Evolutionary conservation across 768 basidiomycete genomes (phyloP).

Genomic region (Leccinum fibrillosum): DNA sequence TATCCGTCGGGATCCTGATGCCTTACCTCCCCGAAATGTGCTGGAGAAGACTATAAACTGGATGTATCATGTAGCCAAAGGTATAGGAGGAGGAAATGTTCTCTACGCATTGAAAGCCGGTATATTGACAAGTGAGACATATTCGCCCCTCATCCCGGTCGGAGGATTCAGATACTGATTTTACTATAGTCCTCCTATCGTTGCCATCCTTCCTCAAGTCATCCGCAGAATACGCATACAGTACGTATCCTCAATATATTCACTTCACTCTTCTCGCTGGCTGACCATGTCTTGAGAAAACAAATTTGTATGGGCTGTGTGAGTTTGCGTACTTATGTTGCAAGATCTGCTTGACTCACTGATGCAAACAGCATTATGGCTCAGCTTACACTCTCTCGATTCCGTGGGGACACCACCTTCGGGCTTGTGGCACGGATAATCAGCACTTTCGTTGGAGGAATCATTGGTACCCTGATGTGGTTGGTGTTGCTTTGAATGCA

Average conservation of each 20-base stretch:
- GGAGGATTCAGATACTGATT: background rate
- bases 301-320: constrained; percentile 72
- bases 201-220: constrained; percentile 56
- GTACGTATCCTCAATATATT: constrained; percentile 33
- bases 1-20: constrained; percentile 66
- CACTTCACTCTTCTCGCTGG: constrained; percentile 1
- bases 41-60: constrained; percentile 51
- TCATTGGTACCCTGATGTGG: constrained; percentile 68
- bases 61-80: constrained; percentile 38
- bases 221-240: constrained; percentile 56
- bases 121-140: constrained; percentile 49
- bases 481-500: constrained; percentile 27
- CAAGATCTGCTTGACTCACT: background rate
- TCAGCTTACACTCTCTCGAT: constrained; percentile 66
- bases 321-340: constrained; percentile 16
- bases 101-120: constrained; percentile 74
- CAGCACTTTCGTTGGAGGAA: constrained; percentile 63
- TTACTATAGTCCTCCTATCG: constrained; percentile 47
- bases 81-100: constrained; percentile 54
- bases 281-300: constrained; percentile 41
- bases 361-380: constrained; percentile 57
- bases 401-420: constrained; percentile 73
- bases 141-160: background rate
- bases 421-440: constrained; percentile 57
- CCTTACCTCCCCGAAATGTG: constrained; percentile 60